Evolutionary conservation across 148 eudicot genomes (phyloP).

Genomic region (Dysphania ambrosioides): DNA sequence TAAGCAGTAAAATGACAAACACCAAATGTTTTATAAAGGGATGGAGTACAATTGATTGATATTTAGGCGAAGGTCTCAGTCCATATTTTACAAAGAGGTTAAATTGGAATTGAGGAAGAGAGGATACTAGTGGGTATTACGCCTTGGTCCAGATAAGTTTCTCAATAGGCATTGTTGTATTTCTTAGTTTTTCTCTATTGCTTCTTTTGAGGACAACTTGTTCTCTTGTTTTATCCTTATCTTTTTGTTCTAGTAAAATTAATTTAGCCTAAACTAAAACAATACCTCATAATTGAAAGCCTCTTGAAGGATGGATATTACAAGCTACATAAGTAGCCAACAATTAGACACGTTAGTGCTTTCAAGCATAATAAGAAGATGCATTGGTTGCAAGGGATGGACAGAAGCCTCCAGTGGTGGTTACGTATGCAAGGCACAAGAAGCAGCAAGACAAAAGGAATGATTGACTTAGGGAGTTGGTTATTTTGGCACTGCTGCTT

Average conservation of each 20-base stretch:
- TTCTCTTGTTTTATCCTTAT: neutral
- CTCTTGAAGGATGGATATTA: neutral
- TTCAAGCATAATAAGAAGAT: no score
- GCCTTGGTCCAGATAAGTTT: neutral
- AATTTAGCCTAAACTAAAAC: neutral
- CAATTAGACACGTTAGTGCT: no score
- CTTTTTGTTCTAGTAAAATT: neutral
- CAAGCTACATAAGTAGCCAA: neutral
- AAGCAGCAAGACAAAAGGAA: no score
- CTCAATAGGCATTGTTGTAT: neutral
- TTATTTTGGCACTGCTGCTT: no score
- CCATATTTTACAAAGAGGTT: neutral
- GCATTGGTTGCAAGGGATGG: no score
- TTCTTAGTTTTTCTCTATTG: neutral
- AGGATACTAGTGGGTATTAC: neutral
- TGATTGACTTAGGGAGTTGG: no score
- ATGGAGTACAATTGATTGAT: no score
- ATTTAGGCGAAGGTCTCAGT: neutral
- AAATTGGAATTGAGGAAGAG: no score
- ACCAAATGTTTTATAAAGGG: no score
- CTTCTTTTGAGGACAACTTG: neutral
- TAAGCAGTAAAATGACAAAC: no score
- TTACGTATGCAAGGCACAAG: no score
- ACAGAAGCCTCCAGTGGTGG: no score
- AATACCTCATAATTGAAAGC: neutral